phyloP scores from a whole-genome alignment of 2,329 filamentous ascomycete species.

The Pyrenophora teres region DNA sequence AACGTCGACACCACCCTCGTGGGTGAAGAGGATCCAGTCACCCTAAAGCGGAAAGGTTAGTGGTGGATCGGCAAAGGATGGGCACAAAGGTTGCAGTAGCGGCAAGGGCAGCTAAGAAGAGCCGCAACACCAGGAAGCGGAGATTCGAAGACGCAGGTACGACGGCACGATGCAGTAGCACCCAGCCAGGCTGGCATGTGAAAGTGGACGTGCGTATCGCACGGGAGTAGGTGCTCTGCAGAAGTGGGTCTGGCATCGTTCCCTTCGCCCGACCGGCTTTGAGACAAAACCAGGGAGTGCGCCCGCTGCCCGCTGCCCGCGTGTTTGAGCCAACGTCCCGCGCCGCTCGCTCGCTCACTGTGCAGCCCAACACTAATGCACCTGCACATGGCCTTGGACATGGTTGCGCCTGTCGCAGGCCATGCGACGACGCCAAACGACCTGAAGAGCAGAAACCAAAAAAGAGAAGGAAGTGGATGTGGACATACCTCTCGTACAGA shows the following conservation, averaged over 20 bases:
- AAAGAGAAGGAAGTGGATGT: constrained; percentile 12
- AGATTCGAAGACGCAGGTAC: constrained; percentile 21
- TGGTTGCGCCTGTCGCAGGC: constrained; percentile 4
- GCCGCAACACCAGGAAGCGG: constrained; percentile 40
- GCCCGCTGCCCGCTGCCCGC: constrained; percentile 39
- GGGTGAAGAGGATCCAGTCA: constrained; percentile 99
- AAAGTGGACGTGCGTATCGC: constrained; percentile 40
- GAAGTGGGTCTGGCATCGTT: constrained; percentile 45
- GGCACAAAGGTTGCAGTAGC: constrained; percentile 31
- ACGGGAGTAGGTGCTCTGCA: constrained; percentile 38
- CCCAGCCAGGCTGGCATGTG: constrained; percentile 39
- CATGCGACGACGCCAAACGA: background rate
- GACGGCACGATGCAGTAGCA: constrained; percentile 20
- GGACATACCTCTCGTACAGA: constrained; percentile 95
- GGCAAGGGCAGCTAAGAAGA: constrained; percentile 27
- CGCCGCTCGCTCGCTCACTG: constrained; percentile 16
- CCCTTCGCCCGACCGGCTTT: constrained; percentile 48
- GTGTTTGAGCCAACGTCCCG: constrained; percentile 20
- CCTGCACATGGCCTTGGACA: constrained; percentile 20
- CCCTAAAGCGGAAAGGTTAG: constrained; percentile 64
- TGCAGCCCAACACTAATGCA: constrained; percentile 13
- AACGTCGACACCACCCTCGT: constrained; percentile 99
- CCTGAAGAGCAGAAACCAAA: constrained; percentile 3
- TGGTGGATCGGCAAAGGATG: constrained; percentile 32
- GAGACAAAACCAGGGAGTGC: constrained; percentile 42